A percentile compares a stretch with the other conserved stretches of the same genome.
These are phyloP conservation scores for Melocanna baccifera DNA, from an alignment of 176 grass and related monocot species.

Conservation along the genomic window DNA sequence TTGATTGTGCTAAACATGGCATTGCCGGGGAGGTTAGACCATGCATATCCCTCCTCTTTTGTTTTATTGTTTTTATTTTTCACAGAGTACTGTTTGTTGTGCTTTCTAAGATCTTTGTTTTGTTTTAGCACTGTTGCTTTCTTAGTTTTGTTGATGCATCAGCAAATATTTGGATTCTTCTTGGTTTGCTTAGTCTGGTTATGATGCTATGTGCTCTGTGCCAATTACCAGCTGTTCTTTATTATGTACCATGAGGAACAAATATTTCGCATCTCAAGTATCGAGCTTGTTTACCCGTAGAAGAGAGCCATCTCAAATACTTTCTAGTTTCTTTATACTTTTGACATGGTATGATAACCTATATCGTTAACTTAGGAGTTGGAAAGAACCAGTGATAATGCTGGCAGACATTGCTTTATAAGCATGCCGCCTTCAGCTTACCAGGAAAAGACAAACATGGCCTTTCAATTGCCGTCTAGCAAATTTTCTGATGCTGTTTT, in stretches of 20 bases:
- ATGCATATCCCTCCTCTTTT: constrained; percentile 17
- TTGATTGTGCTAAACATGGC: constrained; percentile 88
- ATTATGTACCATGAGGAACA: neutral
- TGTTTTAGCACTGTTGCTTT: constrained; percentile 4
- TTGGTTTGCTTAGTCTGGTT: constrained; percentile 16
- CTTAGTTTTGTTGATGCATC: constrained; percentile 20
- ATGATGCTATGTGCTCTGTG: constrained; percentile 7
- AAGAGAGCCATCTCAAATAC: neutral
- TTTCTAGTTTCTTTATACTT: neutral
- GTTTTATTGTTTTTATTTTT: neutral
- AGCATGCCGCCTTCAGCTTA: neutral
- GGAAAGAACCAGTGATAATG: constrained; percentile 18
- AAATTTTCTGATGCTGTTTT: constrained; percentile 21
- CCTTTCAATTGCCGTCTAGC: constrained; percentile 8
- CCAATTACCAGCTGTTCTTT: neutral
- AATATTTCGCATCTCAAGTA: neutral
- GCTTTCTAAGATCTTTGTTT: neutral
- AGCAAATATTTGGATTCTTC: constrained; percentile 12
- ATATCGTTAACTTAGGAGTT: neutral
- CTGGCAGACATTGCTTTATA: neutral
- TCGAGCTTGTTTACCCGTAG: neutral
- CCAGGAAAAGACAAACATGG: neutral
- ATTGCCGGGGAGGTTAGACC: constrained; percentile 87
- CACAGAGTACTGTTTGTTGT: neutral
- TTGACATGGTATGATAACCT: neutral